phyloP scores from a whole-genome alignment of 2,329 filamentous ascomycete genomes.

The Cladosporium colombiae region DNA sequence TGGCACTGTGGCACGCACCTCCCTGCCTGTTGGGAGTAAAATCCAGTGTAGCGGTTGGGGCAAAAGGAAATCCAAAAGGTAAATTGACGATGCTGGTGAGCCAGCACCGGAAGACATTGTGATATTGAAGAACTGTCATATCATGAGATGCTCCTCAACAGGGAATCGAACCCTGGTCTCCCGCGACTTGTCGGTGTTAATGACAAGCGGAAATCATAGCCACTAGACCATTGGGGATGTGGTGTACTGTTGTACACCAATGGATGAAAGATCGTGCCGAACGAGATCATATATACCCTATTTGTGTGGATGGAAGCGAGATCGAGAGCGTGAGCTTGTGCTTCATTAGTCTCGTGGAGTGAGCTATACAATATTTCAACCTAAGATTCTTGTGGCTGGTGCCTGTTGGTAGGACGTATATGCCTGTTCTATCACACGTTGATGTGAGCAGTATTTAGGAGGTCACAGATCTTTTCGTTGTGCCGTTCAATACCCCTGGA shows the following conservation, averaged over 20 bases:
- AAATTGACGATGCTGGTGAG: constrained; percentile 3
- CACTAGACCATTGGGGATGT: constrained; percentile 20
- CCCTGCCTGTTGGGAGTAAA: too few species aligned
- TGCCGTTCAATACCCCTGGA: too few species aligned
- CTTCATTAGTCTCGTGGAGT: too few species aligned
- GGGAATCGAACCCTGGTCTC: constrained; percentile 21
- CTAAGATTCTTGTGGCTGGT: not conserved
- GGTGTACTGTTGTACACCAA: constrained; percentile 10
- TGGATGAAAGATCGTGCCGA: not conserved
- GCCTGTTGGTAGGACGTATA: too few species aligned
- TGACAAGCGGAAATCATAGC: constrained; percentile 21
- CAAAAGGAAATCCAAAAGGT: not conserved
- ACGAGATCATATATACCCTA: too few species aligned
- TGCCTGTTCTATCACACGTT: too few species aligned
- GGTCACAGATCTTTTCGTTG: too few species aligned
- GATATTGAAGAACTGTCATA: constrained; percentile 14
- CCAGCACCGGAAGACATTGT: constrained; percentile 12
- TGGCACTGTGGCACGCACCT: too few species aligned
- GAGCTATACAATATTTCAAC: too few species aligned
- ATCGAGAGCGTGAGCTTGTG: too few species aligned
- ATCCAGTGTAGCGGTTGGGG: not conserved
- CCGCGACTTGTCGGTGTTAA: constrained; percentile 17
- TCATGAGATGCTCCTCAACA: constrained; percentile 18
- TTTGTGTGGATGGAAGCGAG: too few species aligned
- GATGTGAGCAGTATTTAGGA: too few species aligned